Evolutionary conservation across 345 rosid species (phyloP).

Genomic region (Litchi chinensis): DNA sequence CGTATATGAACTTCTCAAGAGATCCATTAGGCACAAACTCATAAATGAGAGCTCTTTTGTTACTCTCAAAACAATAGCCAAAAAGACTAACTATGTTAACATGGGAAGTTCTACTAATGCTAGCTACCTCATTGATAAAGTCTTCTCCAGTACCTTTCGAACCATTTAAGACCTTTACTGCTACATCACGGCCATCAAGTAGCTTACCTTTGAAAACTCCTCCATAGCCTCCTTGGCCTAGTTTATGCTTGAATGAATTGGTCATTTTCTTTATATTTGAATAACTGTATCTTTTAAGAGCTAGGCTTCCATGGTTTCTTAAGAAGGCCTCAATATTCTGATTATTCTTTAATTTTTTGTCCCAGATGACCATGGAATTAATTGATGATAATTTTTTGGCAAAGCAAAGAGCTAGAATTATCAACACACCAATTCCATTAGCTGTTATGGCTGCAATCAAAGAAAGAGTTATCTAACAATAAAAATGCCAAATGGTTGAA

Average conservation of each 20-base stretch:
- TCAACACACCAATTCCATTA: background rate
- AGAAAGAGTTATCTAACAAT: background rate
- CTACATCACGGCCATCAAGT: background rate
- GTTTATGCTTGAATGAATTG: background rate
- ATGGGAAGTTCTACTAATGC: background rate
- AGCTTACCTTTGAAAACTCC: constrained; percentile 1
- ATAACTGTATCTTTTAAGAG: constrained; percentile 6
- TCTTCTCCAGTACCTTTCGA: background rate
- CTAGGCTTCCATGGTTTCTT: background rate
- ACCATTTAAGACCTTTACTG: background rate
- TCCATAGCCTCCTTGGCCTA: background rate
- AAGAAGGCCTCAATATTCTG: background rate
- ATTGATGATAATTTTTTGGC: background rate
- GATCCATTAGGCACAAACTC: background rate
- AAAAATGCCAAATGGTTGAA: background rate
- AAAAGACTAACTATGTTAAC: background rate
- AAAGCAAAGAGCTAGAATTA: background rate
- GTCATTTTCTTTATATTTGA: background rate
- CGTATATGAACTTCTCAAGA: background rate
- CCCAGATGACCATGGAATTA: background rate
- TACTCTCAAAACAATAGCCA: background rate
- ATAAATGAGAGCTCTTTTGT: background rate
- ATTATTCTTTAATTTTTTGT: background rate
- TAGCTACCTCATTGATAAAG: background rate
- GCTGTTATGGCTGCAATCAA: background rate